Evolutionary conservation across 345 rosid genomes (phyloP).

Genomic region (Gossypium raimondii): DNA sequence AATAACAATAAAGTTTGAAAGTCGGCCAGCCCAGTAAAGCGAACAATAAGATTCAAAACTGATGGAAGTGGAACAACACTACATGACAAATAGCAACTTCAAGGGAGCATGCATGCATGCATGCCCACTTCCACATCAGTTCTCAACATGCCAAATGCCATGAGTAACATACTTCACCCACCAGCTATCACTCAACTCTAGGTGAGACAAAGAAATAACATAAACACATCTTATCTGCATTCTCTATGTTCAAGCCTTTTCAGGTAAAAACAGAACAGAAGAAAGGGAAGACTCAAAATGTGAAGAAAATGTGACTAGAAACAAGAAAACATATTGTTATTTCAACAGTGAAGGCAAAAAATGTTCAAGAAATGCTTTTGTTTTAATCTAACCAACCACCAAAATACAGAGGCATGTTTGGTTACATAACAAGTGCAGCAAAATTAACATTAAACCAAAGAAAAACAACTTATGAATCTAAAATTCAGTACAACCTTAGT

Average conservation of each 20-base stretch:
- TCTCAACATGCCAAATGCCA: background rate
- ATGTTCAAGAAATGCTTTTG: constrained; percentile 30
- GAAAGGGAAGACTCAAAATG: background rate
- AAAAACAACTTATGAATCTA: constrained; percentile 30
- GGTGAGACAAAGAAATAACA: too few species aligned
- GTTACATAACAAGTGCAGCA: constrained; percentile 52
- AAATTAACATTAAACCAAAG: constrained; percentile 38
- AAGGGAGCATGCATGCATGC: too few species aligned
- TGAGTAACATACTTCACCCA: background rate
- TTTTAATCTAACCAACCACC: constrained; percentile 39
- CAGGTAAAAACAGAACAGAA: constrained; percentile 18
- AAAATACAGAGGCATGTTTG: constrained; percentile 52
- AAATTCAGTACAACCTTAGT: constrained; percentile 63
- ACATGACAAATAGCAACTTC: too few species aligned
- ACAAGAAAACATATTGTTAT: constrained; percentile 32
- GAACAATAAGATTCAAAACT: too few species aligned
- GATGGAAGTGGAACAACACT: too few species aligned
- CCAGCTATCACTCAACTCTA: too few species aligned
- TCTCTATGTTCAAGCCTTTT: constrained; percentile 7
- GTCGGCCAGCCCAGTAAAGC: too few species aligned
- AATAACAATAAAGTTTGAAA: too few species aligned
- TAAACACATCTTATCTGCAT: too few species aligned
- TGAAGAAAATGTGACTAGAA: constrained; percentile 1
- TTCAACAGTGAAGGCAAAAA: constrained; percentile 38
- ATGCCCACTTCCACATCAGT: background rate